A percentile compares a stretch with the other conserved stretches of the same genome.
Evolutionary conservation across 257 asterid genomes (phyloP).

Genomic region (Nicotiana noctiflora): DNA sequence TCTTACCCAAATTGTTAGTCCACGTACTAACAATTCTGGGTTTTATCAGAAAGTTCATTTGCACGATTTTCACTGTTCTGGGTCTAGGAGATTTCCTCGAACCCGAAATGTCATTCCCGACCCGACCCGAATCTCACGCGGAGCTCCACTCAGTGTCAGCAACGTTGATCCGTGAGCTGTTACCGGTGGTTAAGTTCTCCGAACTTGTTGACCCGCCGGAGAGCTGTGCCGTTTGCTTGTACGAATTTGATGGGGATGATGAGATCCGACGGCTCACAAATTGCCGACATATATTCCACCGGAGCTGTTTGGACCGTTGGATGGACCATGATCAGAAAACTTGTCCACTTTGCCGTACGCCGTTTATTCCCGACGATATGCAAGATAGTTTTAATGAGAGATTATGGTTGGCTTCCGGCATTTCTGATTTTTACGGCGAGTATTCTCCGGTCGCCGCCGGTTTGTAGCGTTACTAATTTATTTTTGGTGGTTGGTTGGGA

Average conservation of each 20-base stretch:
- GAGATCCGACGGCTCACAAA: slow-evolving; percentile 85
- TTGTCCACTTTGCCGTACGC: slow-evolving; percentile 86
- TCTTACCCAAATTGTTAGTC: slow-evolving; percentile 61
- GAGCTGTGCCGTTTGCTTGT: slow-evolving; percentile 83
- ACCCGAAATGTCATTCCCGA: slow-evolving; percentile 23
- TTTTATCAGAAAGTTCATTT: slow-evolving; percentile 35
- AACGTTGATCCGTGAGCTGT: slow-evolving; percentile 64
- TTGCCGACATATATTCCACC: slow-evolving; percentile 78
- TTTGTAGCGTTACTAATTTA: slow-evolving; percentile 26
- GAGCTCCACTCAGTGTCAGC: slow-evolving; percentile 56
- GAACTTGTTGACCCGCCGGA: slow-evolving; percentile 64
- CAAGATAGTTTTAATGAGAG: slow-evolving; percentile 78
- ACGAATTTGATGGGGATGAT: slow-evolving; percentile 68
- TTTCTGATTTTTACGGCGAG: slow-evolving; percentile 75
- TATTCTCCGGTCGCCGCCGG: slow-evolving; percentile 52
- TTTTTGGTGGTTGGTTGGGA: background rate
- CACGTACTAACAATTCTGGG: slow-evolving; percentile 50
- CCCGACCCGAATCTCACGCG: slow-evolving; percentile 18
- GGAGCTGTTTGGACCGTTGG: slow-evolving; percentile 94
- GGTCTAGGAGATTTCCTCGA: slow-evolving; percentile 61
- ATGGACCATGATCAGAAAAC: slow-evolving; percentile 98
- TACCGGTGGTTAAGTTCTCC: slow-evolving; percentile 73
- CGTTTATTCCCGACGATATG: slow-evolving; percentile 79
- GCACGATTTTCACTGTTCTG: slow-evolving; percentile 28
- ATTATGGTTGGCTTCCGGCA: slow-evolving; percentile 82